Conservation (phyloP, 2,329 filamentous ascomycete species). For the Pyricularia sp. region DNA sequence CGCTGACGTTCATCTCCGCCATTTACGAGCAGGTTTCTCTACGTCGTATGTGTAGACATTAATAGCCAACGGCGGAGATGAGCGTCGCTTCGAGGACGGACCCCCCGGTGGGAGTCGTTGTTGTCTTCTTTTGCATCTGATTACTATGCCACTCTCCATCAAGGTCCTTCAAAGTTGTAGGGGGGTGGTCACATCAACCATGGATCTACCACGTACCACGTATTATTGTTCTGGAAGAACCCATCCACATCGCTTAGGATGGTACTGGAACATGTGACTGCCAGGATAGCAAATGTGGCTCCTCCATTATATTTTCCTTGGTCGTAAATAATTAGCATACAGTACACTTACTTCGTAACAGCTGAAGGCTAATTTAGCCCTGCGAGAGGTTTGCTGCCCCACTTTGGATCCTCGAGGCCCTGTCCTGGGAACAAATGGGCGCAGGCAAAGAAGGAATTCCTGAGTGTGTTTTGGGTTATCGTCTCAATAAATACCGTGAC, state of each 20-base stretch:
- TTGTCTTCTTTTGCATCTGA: neutral
- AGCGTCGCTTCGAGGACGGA: neutral
- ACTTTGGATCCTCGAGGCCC: neutral
- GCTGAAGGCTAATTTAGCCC: neutral
- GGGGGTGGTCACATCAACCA: neutral
- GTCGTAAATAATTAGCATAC: too few relatives aligned
- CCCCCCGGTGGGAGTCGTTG: neutral
- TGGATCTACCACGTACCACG: neutral
- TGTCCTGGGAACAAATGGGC: neutral
- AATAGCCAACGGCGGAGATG: neutral
- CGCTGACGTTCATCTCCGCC: neutral
- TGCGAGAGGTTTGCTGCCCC: neutral
- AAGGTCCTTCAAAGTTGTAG: neutral
- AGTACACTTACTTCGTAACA: neutral
- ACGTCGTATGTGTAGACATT: neutral
- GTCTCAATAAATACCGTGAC: neutral
- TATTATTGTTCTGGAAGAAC: too few relatives aligned
- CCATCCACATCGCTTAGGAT: too few relatives aligned
- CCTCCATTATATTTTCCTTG: too few relatives aligned
- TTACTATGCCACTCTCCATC: neutral
- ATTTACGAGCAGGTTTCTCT: neutral
- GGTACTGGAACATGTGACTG: too few relatives aligned
- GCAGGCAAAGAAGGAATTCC: neutral
- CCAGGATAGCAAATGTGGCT: too few relatives aligned
- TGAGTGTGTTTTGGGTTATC: neutral